A percentile compares a stretch with the other conserved stretches of the same genome.
Conservation (phyloP, 352 stramenopile genomes). For the Globisporangium viniferum region DNA sequence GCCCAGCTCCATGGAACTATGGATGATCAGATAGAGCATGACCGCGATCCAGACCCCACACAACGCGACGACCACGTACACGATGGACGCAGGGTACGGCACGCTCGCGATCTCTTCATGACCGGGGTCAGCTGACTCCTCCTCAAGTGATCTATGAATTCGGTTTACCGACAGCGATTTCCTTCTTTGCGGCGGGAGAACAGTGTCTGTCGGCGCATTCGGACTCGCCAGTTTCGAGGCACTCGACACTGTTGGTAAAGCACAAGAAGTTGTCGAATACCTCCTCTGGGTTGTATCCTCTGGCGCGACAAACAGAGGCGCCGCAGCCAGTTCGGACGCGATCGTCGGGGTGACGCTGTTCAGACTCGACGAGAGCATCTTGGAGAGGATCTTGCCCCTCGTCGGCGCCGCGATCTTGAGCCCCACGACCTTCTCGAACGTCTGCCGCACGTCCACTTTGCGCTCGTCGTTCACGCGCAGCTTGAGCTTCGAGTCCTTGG, state of each 20-base stretch:
- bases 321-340: slow-evolving; percentile 36
- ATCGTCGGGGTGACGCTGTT: slow-evolving; percentile 51
- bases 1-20: slow-evolving; percentile 46
- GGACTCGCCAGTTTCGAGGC: slow-evolving; percentile 9
- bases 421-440: slow-evolving; percentile 67
- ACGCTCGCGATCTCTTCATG: slow-evolving; percentile 26
- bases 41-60: slow-evolving; percentile 37
- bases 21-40: slow-evolving; percentile 43
- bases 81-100: slow-evolving; percentile 67
- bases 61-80: slow-evolving; percentile 45
- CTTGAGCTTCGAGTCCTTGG: slow-evolving; percentile 70
- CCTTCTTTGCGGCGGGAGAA: not conserved
- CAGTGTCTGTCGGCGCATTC: not conserved
- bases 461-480: slow-evolving; percentile 36
- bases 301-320: slow-evolving; percentile 6
- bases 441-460: slow-evolving; percentile 39
- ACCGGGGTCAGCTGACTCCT: not conserved
- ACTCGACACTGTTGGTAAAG: slow-evolving; percentile 3
- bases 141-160: not conserved
- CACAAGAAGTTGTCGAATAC: not conserved
- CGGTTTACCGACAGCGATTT: slow-evolving; percentile 11
- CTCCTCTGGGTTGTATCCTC: not conserved
- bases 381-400: slow-evolving; percentile 61
- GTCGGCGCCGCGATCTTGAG: slow-evolving; percentile 69
- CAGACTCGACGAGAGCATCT: slow-evolving; percentile 53